A percentile compares a stretch with the other conserved stretches of the same genome.
Conservation (phyloP, 805 yeast genomes). For the Ogataea neopini region DNA sequence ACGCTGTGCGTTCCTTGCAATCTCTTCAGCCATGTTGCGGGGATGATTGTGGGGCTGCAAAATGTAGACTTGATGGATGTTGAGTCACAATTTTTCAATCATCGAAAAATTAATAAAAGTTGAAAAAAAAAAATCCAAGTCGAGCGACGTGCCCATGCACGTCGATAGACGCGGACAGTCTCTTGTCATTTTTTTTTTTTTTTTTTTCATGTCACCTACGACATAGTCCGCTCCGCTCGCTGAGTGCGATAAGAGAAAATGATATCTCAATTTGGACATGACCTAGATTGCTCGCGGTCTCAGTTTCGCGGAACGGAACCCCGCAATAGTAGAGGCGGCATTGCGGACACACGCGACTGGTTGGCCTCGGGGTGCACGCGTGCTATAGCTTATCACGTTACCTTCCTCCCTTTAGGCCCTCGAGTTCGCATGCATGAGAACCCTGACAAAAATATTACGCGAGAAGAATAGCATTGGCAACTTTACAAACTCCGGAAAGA, state of each 20-base stretch:
- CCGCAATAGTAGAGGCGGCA: too few species aligned
- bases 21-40: conserved; percentile 59
- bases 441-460: neutral
- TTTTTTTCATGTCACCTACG: neutral
- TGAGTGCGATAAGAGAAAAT: neutral
- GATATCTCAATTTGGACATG: neutral
- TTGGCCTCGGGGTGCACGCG: too few species aligned
- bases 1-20: conserved; percentile 78
- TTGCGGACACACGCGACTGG: too few species aligned
- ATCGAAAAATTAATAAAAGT: neutral
- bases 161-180: neutral
- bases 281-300: too few species aligned
- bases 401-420: neutral
- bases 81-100: neutral
- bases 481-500: neutral
- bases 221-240: too few species aligned
- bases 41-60: neutral
- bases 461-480: neutral
- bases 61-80: too few species aligned
- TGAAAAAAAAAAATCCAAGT: too few species aligned
- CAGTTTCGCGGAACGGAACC: too few species aligned
- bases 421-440: conserved; percentile 1
- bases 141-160: too few species aligned
- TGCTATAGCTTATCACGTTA: too few species aligned
- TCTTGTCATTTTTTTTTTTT: neutral